These are phyloP conservation scores for Schizochytrium sp. DNA, from an alignment of 108 stramenopile species.

Conservation along the genomic window DNA sequence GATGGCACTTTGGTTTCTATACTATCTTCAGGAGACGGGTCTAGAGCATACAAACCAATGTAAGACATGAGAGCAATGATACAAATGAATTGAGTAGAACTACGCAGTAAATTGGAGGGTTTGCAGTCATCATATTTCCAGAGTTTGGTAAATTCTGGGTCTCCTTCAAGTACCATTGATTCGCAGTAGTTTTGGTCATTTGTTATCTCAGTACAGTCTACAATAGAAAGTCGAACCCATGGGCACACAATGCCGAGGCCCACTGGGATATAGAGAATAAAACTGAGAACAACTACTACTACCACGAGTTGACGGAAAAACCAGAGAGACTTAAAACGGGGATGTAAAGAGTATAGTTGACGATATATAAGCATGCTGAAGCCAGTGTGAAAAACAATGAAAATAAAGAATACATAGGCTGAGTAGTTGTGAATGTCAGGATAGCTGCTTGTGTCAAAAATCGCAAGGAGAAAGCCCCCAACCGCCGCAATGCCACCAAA, in stretches of 20 bases:
- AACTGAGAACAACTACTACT: not conserved
- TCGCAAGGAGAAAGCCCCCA: constrained; percentile 10
- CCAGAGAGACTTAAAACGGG: not conserved
- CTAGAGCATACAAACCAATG: not conserved
- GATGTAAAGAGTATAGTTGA: not conserved
- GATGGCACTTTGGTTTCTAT: not conserved
- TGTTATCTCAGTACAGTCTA: not conserved
- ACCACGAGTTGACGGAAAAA: not conserved
- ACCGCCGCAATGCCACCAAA: constrained; percentile 42
- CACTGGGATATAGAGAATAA: constrained; percentile 39
- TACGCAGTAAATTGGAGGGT: not conserved
- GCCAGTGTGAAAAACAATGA: not conserved
- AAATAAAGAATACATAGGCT: constrained; percentile 48
- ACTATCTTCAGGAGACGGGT: not conserved
- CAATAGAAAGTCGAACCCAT: not conserved
- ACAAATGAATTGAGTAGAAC: constrained; percentile 10
- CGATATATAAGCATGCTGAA: not conserved
- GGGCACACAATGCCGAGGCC: constrained; percentile 25
- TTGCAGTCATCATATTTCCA: not conserved
- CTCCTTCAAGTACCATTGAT: not conserved
- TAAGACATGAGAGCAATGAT: not conserved
- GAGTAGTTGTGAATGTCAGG: not conserved
- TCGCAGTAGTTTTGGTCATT: not conserved
- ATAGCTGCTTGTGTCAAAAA: constrained; percentile 41
- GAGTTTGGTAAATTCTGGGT: constrained; percentile 17